Evolutionary conservation across 192 early-diverging fungal species (phyloP), one percentile per base, ranked within the genome.

Genomic region (Phlyctochytrium bullatum): DNA sequence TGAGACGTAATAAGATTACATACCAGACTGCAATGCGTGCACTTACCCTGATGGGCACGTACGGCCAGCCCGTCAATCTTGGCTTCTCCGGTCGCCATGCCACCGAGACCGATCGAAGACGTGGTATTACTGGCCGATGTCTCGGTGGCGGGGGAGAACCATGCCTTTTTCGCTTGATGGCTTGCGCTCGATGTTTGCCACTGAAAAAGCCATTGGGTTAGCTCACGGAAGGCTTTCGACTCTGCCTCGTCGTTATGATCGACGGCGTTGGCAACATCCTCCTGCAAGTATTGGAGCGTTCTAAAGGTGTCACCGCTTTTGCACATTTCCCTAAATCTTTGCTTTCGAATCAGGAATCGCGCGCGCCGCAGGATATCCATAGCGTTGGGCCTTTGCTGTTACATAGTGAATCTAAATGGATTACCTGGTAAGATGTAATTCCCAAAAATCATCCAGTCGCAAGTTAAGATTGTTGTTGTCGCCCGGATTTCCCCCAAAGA

Each of bases 401-500:
- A n/a, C n/a, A n/a, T n/a, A n/a, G n/a, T n/a, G n/a, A n/a, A n/a
- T n/a, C n/a, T n/a, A n/a, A n/a, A n/a, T n/a, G n/a, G n/a, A n/a
- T 60, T 77, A 92, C 91, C 89, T 79, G 32, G 76, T 68, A 35
- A 93, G 77, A 34, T 70, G 65, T 28, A 93, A 76, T 66, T 92
- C 85, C 92, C 92, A 93, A 71, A 93, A 90, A 70, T 93, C 92
- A 65, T 93, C 88, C 10, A 93, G 70, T 29, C 91, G 76, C 56
- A 89, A 77, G 68, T 78, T 87, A 23, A 77, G 72, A 62, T 84
- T 79, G 25, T 67, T 76, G 17, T 61, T 67, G 33, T 91, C 90
- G 2, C 91, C 91, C 2, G 93, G 92, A 62, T 95, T 98, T 30
- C 96, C 96, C 10, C 96, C 96, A 84, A 98, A 98, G 68, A 98